Evolutionary conservation across 768 basidiomycete genomes (phyloP).

Genomic region (Suillus discolor): DNA sequence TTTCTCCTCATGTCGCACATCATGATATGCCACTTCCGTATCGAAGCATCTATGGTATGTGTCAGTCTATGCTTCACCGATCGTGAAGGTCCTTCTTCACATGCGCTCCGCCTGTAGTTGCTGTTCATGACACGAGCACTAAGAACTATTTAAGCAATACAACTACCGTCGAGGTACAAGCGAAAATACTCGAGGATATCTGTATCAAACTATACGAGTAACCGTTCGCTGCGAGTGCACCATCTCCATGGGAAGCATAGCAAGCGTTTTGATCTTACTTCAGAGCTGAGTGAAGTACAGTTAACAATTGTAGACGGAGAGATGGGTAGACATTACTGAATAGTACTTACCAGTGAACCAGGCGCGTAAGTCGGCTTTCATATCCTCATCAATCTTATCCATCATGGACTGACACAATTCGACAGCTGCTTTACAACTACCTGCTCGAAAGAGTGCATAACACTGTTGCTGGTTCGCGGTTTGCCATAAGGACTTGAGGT

Average conservation of each 20-base stretch:
- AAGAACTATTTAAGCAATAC: not conserved
- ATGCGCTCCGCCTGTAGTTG: too few species aligned
- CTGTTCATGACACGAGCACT: not conserved
- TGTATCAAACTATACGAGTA: not conserved
- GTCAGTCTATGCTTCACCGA: not conserved
- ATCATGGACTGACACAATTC: not conserved
- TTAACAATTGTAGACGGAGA: not conserved
- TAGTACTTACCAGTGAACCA: not conserved
- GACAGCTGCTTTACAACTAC: not conserved
- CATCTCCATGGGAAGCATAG: not conserved
- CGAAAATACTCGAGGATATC: not conserved
- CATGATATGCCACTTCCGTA: too few species aligned
- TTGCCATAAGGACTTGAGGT: not conserved
- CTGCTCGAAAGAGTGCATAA: not conserved
- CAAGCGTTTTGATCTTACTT: not conserved
- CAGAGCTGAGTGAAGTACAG: not conserved
- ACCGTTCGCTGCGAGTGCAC: not conserved
- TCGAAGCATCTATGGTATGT: not conserved
- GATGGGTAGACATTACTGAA: not conserved
- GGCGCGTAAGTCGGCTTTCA: not conserved
- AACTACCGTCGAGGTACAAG: not conserved
- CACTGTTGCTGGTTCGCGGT: not conserved
- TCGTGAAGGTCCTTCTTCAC: too few species aligned
- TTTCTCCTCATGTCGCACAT: too few species aligned
- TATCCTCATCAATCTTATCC: not conserved